phyloP scores from a whole-genome alignment of 2,329 filamentous ascomycete genomes.

The Aciculosporium take region DNA sequence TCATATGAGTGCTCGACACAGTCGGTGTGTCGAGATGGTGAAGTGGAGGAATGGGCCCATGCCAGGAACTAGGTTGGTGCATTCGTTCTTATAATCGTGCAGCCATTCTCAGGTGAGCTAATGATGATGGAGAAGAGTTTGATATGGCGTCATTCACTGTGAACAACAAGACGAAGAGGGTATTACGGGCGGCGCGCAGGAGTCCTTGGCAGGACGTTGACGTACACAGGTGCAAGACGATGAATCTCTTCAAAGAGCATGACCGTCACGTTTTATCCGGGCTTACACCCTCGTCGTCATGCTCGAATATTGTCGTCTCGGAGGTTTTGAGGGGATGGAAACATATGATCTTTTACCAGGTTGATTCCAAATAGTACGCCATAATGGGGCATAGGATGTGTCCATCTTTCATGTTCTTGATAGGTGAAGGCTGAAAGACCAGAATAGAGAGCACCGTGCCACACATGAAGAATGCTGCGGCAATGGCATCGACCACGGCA shows the following conservation, averaged over 20 bases:
- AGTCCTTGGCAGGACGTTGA: too few relatives aligned
- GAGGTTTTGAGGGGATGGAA: too few relatives aligned
- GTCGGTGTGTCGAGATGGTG: background rate
- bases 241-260: too few relatives aligned
- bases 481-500: background rate
- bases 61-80: constrained; percentile 7
- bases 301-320: too few relatives aligned
- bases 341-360: background rate
- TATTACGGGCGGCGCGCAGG: too few relatives aligned
- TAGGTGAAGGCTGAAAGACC: background rate
- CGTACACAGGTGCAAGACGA: background rate
- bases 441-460: too few relatives aligned
- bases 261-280: background rate
- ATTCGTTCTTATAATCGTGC: background rate
- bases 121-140: constrained; percentile 2
- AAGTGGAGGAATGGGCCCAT: constrained; percentile 10
- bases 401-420: background rate
- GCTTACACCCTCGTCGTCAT: background rate
- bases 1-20: background rate
- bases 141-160: background rate
- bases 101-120: background rate
- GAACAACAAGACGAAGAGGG: background rate
- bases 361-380: background rate
- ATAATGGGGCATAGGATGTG: background rate
- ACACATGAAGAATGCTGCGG: background rate